Percentiles rank a stretch among this genome's conserved stretches.
Evolutionary conservation across 805 yeast species (phyloP).

Genomic region (Saccharomycopsis fibuligera): DNA sequence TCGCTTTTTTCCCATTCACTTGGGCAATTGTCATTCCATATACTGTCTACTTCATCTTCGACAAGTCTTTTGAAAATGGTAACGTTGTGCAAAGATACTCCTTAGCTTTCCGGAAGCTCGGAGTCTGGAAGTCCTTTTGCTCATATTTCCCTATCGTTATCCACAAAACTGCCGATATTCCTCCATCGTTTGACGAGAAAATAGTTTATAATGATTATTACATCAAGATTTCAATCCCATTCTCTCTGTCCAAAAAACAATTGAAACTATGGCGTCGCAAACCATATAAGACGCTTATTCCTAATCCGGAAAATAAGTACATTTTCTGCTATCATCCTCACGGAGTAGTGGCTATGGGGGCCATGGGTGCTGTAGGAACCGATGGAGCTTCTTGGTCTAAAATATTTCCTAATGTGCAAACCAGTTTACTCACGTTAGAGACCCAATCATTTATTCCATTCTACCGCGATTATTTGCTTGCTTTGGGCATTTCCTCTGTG

Average conservation of each 20-base stretch:
- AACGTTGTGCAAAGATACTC: constrained; percentile 52
- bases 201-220: constrained; percentile 24
- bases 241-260: background rate
- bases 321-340: constrained; percentile 95
- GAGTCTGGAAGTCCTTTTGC: constrained; percentile 66
- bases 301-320: constrained; percentile 65
- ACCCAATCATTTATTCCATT: constrained; percentile 82
- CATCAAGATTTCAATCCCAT: constrained; percentile 4
- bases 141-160: constrained; percentile 74
- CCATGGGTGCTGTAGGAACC: constrained; percentile 75
- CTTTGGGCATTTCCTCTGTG: constrained; percentile 82
- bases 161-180: constrained; percentile 60
- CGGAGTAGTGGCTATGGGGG: constrained; percentile 91
- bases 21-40: constrained; percentile 72
- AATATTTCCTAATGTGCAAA: constrained; percentile 77
- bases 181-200: constrained; percentile 59
- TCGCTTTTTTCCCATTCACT: constrained; percentile 47
- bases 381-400: constrained; percentile 68
- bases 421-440: constrained; percentile 70
- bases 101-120: constrained; percentile 45
- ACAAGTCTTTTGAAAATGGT: constrained; percentile 73
- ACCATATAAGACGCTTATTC: constrained; percentile 11
- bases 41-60: constrained; percentile 48
- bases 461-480: constrained; percentile 76
- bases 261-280: constrained; percentile 1